Percentiles rank a stretch among this genome's conserved stretches.
Conservation (phyloP, 306 rosid genomes). For the Cotoneaster glaucophyllus region DNA sequence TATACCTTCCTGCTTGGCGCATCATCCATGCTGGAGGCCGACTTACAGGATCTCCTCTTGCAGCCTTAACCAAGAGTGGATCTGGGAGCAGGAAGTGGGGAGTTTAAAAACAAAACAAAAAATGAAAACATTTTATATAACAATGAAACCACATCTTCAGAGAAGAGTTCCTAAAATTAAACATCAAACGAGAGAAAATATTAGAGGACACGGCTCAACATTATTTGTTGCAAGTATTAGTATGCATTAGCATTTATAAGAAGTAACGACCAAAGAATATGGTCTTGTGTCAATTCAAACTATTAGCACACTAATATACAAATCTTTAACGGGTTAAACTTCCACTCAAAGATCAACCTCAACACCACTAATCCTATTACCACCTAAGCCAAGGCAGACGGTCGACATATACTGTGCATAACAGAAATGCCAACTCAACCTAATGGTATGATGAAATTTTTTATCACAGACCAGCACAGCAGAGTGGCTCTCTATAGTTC, state of each 20-base stretch:
- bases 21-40: constrained; percentile 99
- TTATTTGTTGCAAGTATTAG: neutral
- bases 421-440: neutral
- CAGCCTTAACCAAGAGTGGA: constrained; percentile 93
- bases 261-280: neutral
- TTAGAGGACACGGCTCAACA: neutral
- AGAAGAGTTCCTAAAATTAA: neutral
- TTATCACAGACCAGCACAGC: neutral
- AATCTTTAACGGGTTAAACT: neutral
- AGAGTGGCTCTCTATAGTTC: neutral
- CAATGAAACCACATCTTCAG: neutral
- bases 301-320: neutral
- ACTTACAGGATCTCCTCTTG: constrained; percentile 76
- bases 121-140: neutral
- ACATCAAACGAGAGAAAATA: neutral
- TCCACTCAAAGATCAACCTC: neutral
- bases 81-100: constrained; percentile 27
- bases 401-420: neutral
- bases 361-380: neutral
- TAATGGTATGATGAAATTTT: neutral
- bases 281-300: neutral
- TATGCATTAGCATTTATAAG: neutral
- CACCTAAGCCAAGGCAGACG: neutral
- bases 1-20: constrained; percentile 99
- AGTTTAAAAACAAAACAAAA: neutral